phyloP scores from a whole-genome alignment of 345 rosid genomes.

The Gossypium bickii region DNA sequence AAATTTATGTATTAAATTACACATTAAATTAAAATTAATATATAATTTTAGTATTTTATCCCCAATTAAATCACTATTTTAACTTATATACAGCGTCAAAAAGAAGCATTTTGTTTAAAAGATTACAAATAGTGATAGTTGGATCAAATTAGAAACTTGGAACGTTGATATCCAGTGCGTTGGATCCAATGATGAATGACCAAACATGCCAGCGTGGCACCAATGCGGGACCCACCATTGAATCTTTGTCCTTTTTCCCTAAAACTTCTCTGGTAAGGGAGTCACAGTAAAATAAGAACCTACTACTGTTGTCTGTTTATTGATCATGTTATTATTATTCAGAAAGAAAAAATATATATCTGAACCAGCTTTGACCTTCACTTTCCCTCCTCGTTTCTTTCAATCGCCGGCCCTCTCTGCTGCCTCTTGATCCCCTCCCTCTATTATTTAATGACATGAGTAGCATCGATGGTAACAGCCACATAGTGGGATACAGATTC shows the following conservation, averaged over 20 bases:
- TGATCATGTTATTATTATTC: background rate
- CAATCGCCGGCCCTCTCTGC: background rate
- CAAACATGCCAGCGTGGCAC: too few relatives aligned
- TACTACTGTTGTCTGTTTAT: background rate
- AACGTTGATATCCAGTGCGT: background rate
- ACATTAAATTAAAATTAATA: too few relatives aligned
- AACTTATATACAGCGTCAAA: too few relatives aligned
- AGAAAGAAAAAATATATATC: too few relatives aligned
- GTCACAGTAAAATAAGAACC: too few relatives aligned
- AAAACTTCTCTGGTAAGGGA: background rate
- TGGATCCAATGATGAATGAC: too few relatives aligned
- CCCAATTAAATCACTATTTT: too few relatives aligned
- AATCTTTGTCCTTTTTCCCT: background rate
- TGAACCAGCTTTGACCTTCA: background rate
- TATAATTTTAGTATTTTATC: too few relatives aligned
- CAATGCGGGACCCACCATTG: background rate
- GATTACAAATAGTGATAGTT: too few relatives aligned
- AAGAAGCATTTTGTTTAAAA: too few relatives aligned
- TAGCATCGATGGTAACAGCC: background rate
- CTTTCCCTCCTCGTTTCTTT: background rate
- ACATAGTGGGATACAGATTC: slow-evolving; percentile 15
- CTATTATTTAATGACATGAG: background rate
- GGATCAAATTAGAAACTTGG: background rate
- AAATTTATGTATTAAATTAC: too few relatives aligned
- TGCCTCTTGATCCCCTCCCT: background rate